A percentile compares a stretch with the other conserved stretches of the same genome.
Conservation (phyloP, 202 grass and related monocot species). For the Miscanthus sacchariflorus region DNA sequence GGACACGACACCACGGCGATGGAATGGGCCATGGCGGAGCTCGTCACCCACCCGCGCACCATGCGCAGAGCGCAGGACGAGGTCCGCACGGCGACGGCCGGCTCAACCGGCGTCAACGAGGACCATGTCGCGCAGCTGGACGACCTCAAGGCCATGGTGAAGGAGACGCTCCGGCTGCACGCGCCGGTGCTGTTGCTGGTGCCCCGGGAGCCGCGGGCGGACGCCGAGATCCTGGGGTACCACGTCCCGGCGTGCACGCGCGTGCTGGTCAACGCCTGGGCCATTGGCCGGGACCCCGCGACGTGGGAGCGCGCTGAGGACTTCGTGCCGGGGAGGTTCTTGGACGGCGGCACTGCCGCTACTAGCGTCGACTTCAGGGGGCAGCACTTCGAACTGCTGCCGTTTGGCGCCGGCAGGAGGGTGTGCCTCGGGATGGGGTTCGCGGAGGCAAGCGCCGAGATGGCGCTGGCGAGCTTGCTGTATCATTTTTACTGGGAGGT, state of each 20-base stretch:
- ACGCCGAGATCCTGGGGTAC: slow-evolving; percentile 42
- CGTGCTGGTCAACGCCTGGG: slow-evolving; percentile 48
- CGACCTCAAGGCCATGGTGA: too few species aligned
- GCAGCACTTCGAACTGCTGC: slow-evolving; percentile 32
- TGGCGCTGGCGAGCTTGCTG: slow-evolving; percentile 42
- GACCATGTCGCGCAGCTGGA: too few species aligned
- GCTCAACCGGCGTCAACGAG: too few species aligned
- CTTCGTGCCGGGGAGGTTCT: slow-evolving; percentile 41
- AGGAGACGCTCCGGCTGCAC: too few species aligned
- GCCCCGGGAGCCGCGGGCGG: too few species aligned
- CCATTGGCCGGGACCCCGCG: slow-evolving; percentile 32
- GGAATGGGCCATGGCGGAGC: neutral
- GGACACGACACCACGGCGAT: too few species aligned
- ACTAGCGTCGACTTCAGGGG: slow-evolving; percentile 33
- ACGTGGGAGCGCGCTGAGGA: slow-evolving; percentile 44
- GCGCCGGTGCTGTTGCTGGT: too few species aligned
- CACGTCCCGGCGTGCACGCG: slow-evolving; percentile 20
- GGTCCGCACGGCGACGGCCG: too few species aligned
- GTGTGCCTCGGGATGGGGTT: slow-evolving; percentile 40
- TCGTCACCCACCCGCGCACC: too few species aligned
- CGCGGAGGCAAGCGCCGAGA: neutral
- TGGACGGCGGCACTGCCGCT: neutral
- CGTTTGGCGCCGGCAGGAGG: slow-evolving; percentile 51
- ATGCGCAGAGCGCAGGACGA: too few species aligned
- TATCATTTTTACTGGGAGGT: slow-evolving; percentile 51